Base-by-base conservation (phyloP, 2,329 filamentous ascomycete genomes). In the Celoporthe dispersa region DNA sequence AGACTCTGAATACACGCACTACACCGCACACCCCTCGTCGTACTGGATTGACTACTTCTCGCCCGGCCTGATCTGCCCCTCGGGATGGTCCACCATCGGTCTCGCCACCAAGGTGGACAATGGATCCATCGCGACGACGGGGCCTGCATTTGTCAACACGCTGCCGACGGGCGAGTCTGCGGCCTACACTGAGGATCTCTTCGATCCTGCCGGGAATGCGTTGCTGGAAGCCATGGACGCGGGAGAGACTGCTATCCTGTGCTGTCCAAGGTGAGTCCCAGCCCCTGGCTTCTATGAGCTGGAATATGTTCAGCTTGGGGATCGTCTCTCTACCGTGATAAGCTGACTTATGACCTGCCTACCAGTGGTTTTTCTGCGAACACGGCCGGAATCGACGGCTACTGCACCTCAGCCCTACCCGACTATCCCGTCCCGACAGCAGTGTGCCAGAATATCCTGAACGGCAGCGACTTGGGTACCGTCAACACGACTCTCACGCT, bases 1-100 rank as follows among this genome's bases (percentile, higher is more conserved):
- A n/a, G 63, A 69, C 8, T 57, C 48, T 19, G 39, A 41, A 28
- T 55, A 37, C 22, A 33, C 33, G 16, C 61, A 39, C 28, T 28
- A 31, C 2, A 16, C 39, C 12, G 55, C 28, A 22, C 25, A 41
- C 19, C 57, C 28, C 12, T 31, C 22, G 14, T 28, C 3, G 11
- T 4, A 48, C 22, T 51, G 22, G 9, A 5, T 65, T 5, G n/a
- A 22, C 6, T 70, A 70, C 44, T 70, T 48, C 41, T 72, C 68
- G 11, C 68, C 68, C 12, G 70, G 61, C 9, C 25, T 67, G 28
- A 5, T 35, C 11, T 70, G 70, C 16, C 70, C 64, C 6, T 60
- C 60, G 2, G 70, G 67, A 14, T 71, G 63, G 55, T 41, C 37
- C 4, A 71, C 70, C 6, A 65, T 65, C 4, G 70, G 70, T 19